Evolutionary conservation across 2,329 filamentous ascomycete species (phyloP), one percentile per base, ranked within the genome.

Genomic region (Diaporthe sp.): DNA sequence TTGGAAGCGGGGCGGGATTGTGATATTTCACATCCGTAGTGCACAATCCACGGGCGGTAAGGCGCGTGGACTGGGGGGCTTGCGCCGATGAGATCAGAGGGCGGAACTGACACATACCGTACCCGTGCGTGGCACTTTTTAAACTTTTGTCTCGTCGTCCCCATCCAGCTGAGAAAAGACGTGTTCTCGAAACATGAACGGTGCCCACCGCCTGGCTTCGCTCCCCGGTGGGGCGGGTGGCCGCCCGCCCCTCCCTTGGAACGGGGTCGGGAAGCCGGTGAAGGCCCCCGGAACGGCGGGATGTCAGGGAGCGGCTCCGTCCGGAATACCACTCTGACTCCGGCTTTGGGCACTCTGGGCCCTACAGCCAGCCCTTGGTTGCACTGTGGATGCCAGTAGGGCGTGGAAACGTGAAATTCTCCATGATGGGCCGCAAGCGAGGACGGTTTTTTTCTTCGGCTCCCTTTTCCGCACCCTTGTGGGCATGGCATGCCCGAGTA

Each of bases 11-110:
- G 65, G 71, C 62, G 44, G 58, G 44, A 57, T 62, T 74, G 71
- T 76, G 74, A 74, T 59, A 71, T 12, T 71, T 76, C 70, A 74
- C 74, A 76, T 70, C 55, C 61, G 44, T 62, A 31, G 62, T 74
- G 57, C 49, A 58, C 42, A 42, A 49, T 74, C 28, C 44, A 65
- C 44, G 37, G 68, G 71, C 71, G 74, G 74, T 75, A 72, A 70
- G 62, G 53, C 57, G 59, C 67, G 55, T 49, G 72, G 49, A 12
- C 65, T 68, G 65, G 28, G 22, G 17, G 22, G 7, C 34, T 51
- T 39, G 42, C 51, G 37, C 65, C 65, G 65, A 53, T 53, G 65
- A 68, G 65, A 68, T 68, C 62, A 68, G 10, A 34, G 44, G 44
- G 65, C 46, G 67, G 39, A 70, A 62, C 46, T 62, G 65, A 74